Percentiles rank a stretch among this genome's conserved stretches.
phyloP scores from a whole-genome alignment of 805 yeast genomes.

The Debaryomyces tyrocola region DNA sequence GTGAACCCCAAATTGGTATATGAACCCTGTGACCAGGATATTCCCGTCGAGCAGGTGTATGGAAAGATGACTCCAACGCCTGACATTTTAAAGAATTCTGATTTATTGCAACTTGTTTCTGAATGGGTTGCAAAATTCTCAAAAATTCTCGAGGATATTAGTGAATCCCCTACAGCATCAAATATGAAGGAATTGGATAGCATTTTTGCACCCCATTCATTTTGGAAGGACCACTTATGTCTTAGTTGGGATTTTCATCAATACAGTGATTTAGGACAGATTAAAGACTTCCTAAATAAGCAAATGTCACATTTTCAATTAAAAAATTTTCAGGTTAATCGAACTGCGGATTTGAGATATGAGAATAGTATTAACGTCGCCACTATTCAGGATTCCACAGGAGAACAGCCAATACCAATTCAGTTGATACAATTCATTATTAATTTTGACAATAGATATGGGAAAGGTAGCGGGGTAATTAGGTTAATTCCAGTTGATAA shows the following conservation, averaged over 20 bases:
- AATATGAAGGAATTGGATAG: conserved; percentile 12
- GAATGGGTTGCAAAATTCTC: conserved; percentile 32
- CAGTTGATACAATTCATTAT: conserved; percentile 35
- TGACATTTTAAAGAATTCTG: conserved; percentile 19
- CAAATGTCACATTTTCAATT: conserved; percentile 18
- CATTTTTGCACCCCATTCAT: conserved; percentile 19
- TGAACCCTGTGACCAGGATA: conserved; percentile 11
- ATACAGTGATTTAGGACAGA: conserved; percentile 26
- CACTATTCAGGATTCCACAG: conserved; percentile 25
- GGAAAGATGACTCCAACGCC: conserved; percentile 25
- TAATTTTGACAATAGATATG: conserved; percentile 28
- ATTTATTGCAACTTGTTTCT: conserved; percentile 18
- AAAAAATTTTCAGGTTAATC: conserved; percentile 26
- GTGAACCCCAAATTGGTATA: conserved; percentile 14
- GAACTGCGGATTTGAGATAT: conserved; percentile 23
- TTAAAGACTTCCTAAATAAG: conserved; percentile 16
- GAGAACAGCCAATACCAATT: conserved; percentile 23
- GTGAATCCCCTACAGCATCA: not conserved
- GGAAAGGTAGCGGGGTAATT: conserved; percentile 32
- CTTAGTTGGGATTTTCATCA: conserved; percentile 32
- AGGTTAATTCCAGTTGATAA: conserved; percentile 24
- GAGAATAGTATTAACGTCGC: conserved; percentile 29
- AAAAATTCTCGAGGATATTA: conserved; percentile 11
- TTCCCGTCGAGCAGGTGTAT: conserved; percentile 12
- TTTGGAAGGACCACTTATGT: conserved; percentile 40